These are phyloP conservation scores for Baudoinia panamericana DNA, from an alignment of 495 filamentous ascomycete genomes.

Conservation along the genomic window DNA sequence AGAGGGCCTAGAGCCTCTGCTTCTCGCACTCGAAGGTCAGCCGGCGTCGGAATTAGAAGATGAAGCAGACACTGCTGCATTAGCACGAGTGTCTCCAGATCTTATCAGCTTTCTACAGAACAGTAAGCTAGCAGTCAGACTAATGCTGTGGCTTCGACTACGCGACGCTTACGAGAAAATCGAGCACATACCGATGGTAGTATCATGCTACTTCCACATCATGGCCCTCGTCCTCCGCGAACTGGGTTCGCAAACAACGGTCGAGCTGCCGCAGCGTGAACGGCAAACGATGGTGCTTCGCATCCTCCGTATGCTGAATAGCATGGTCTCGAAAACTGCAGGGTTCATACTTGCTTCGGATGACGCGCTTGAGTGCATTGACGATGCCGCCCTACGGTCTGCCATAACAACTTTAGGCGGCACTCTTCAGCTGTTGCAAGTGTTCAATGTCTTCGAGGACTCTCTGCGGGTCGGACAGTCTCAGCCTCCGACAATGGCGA, in stretches of 20 bases:
- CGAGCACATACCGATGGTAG: constrained; percentile 68
- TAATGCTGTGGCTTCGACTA: constrained; percentile 79
- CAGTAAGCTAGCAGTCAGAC: constrained; percentile 63
- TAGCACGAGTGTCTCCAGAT: constrained; percentile 37
- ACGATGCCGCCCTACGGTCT: constrained; percentile 57
- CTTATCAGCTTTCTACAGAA: constrained; percentile 72
- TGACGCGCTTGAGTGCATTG: constrained; percentile 69
- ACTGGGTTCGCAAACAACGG: constrained; percentile 49
- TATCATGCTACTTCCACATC: constrained; percentile 71
- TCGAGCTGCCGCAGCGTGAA: constrained; percentile 44
- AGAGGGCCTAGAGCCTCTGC: constrained; percentile 80
- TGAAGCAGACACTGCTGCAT: constrained; percentile 8
- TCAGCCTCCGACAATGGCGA: constrained; percentile 30
- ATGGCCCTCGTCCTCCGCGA: constrained; percentile 70
- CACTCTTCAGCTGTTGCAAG: constrained; percentile 59
- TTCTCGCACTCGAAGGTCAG: constrained; percentile 39
- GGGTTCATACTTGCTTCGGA: constrained; percentile 44
- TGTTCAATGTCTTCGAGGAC: constrained; percentile 69
- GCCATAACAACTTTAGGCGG: constrained; percentile 56
- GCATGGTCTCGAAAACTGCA: constrained; percentile 54
- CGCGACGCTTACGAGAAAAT: constrained; percentile 76
- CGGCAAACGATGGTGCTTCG: constrained; percentile 55
- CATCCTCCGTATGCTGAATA: constrained; percentile 65
- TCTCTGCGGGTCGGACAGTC: constrained; percentile 60
- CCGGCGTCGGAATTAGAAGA: not conserved